These are phyloP conservation scores for Sedum album DNA, from an alignment of 164 flowering plant genomes.

Conservation along the genomic window DNA sequence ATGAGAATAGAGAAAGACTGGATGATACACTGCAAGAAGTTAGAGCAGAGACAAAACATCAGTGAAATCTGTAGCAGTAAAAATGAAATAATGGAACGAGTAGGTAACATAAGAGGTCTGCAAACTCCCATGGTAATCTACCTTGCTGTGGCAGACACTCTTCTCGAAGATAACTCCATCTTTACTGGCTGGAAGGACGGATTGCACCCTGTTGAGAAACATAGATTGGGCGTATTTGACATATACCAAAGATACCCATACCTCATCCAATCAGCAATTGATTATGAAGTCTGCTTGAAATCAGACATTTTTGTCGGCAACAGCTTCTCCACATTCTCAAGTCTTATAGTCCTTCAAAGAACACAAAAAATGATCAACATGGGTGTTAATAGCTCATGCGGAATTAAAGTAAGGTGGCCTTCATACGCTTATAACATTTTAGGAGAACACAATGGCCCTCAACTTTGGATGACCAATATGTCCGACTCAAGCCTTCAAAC, in stretches of 20 bases:
- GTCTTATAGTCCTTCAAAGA: constrained; percentile 82
- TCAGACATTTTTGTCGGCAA: constrained; percentile 90
- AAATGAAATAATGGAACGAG: constrained; percentile 51
- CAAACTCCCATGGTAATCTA: background rate
- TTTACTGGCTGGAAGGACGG: background rate
- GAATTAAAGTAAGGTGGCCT: constrained; percentile 48
- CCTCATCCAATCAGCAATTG: constrained; percentile 87
- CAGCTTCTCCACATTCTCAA: constrained; percentile 93
- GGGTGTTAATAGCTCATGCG: constrained; percentile 40
- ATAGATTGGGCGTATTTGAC: background rate
- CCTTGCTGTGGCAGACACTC: background rate
- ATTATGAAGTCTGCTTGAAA: constrained; percentile 87
- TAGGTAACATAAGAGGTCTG: background rate
- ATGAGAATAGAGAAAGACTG: constrained; percentile 96
- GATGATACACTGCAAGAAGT: constrained; percentile 97
- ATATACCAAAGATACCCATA: background rate
- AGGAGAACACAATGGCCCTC: constrained; percentile 24
- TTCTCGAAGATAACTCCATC: background rate
- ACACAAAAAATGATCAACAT: constrained; percentile 54
- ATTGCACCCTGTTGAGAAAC: background rate
- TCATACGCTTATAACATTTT: constrained; percentile 81
- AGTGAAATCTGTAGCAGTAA: constrained; percentile 77
- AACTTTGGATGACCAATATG: background rate
- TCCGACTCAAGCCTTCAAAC: background rate
- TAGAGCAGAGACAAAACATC: constrained; percentile 55